phyloP scores from a whole-genome alignment of 306 rosid genomes.

The Fagus sylvatica region DNA sequence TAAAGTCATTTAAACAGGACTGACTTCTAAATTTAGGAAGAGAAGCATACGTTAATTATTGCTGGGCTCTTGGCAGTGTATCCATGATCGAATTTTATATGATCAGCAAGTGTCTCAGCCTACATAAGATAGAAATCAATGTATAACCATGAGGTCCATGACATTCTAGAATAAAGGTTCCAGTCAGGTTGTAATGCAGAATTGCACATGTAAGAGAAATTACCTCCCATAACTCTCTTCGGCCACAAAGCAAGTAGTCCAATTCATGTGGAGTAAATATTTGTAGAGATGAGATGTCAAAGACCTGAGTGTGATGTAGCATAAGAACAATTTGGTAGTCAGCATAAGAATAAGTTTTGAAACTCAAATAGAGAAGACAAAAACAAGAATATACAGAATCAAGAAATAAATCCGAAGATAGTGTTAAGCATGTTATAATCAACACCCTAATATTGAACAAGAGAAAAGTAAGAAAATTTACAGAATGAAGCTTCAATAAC shows the following conservation, averaged over 20 bases:
- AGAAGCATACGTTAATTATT: conserved; percentile 67
- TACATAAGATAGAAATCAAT: conserved; percentile 33
- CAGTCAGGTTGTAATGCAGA: background rate
- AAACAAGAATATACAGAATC: background rate
- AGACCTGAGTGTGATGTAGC: conserved; percentile 57
- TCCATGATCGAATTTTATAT: conserved; percentile 97
- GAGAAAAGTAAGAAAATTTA: background rate
- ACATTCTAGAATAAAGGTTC: background rate
- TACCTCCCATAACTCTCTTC: conserved; percentile 98
- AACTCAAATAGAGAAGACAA: background rate
- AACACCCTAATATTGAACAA: background rate
- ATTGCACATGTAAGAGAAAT: background rate
- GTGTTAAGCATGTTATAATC: background rate
- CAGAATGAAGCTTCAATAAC: background rate
- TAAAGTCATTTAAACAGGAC: conserved; percentile 15
- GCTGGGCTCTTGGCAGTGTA: conserved; percentile 98
- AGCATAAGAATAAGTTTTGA: background rate
- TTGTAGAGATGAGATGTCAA: conserved; percentile 80
- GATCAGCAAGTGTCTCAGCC: conserved; percentile 91
- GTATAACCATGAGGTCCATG: background rate
- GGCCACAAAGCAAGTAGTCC: conserved; percentile 94
- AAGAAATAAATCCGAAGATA: background rate
- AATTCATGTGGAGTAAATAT: conserved; percentile 84
- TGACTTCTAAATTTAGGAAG: background rate
- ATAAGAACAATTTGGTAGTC: conserved; percentile 1